Base-by-base conservation (phyloP, 805 yeast genomes). In the Tetrapisispora phaffii region DNA sequence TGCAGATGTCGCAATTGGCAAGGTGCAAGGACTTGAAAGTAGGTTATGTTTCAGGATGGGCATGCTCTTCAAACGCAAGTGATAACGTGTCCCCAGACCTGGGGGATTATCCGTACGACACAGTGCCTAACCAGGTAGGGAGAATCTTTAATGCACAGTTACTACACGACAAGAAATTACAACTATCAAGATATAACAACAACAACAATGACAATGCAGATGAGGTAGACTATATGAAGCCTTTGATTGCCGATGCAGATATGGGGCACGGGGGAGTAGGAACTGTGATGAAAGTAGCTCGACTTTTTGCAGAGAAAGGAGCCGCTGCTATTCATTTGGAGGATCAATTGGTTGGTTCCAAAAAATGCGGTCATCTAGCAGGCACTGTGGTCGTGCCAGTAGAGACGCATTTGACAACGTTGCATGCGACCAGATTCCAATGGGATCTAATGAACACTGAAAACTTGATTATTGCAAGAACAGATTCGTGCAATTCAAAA, bases 81-180 rank as follows among this genome's bases (percentile, higher is more conserved):
- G 74, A 77, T 54, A 84, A 79, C 51, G 80, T 77, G 3, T 72
- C 78, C 2, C 81, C 83, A 1, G 85, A 79, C 55, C 76, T 77
- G 57, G 85, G 83, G 19, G 85, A 79, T 56, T 79, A 79, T 54
- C 84, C 85, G 0, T 78, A 79, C 53, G 79, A 79, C 51, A 79
- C 85, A 0, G 82, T 79, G 2, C 85, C 85, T n/a, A 76, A 76
- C 52, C 80, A 77, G 54, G 82, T 77, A 6, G 79, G 76, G 45
- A 66, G 82, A 44, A 54, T 78, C 29, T 77, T 77, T 59, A 71
- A 74, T 50, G 79, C 82, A 1, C 82, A 78, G 60, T 65, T 63
- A 48, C 63, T 76, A 51, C 84, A 78, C 51, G 84, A 78, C 54
- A 68, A 68, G 39, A 75, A 75, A 54, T 53, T 74, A 2, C 70